Evolutionary conservation across 1,284 basidiomycete species (phyloP), one percentile per base, ranked within the genome.

Genomic region (Laetiporus sulphureus): DNA sequence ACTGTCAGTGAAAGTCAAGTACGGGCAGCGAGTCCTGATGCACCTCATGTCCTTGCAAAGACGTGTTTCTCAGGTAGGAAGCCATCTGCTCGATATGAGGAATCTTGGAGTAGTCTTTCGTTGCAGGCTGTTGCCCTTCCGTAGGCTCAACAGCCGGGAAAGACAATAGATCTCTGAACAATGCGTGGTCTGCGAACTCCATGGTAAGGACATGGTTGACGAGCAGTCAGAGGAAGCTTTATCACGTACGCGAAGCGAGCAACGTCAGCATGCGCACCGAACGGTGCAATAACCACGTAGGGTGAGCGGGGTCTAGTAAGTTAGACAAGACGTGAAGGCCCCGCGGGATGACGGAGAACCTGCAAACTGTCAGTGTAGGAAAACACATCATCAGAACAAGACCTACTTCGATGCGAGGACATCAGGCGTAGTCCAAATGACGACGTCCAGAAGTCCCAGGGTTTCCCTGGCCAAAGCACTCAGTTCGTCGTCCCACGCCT

Each of bases 31-130:
- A 13, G 20, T 22, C 35, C 24, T 24, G 16, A 52, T 66, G 41
- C 48, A 78, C 80, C 56, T 77, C 68, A 25, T 58, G 48, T 24
- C 66, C 67, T 30, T 63, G 59, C 13, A 61, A 66, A 13, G 50
- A 54, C 5, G 58, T 48, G 47, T 83, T 76, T 11, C 68, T 66
- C 7, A 85, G 63, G 33, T 73, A 64, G 15, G 63, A 60, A 45
- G 75, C 77, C 15, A 79, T 52, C 12, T 67, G 66, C 37, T 78
- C 74, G 6, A 86, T 62, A 21, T 81, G 66, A 5, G 69, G 64
- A 24, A 73, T 60, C 32, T 63, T 65, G 15, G 54, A 53, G 21
- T 49, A 47, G 29, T 68, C 64, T 19, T 52, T 54, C 6, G 31
- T 12, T 30, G 47, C 42, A 3, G 25, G 33, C 15, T 34, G 47